phyloP scores from a whole-genome alignment of 2,329 filamentous ascomycete genomes.

The Ceratocystis colombiana region DNA sequence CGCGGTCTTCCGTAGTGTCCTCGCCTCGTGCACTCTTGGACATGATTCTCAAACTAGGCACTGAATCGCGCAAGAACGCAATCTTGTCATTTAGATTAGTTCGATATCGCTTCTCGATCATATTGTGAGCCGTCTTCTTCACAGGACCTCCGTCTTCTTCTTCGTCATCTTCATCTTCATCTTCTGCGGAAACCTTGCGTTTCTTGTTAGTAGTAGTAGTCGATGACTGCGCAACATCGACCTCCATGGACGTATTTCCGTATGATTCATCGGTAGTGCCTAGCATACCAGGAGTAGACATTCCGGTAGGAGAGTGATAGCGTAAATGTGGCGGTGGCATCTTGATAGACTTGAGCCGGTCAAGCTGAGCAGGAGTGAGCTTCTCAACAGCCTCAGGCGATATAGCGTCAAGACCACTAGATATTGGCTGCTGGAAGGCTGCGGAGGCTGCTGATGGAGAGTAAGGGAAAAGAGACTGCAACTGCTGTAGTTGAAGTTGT shows the following conservation, averaged over 20 bases:
- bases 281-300: slow-evolving; percentile 48
- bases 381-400: slow-evolving; percentile 28
- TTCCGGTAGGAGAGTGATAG: slow-evolving; percentile 50
- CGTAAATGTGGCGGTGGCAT: slow-evolving; percentile 55
- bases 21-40: slow-evolving; percentile 59
- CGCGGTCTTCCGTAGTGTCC: slow-evolving; percentile 61
- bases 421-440: slow-evolving; percentile 9
- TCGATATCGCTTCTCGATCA: slow-evolving; percentile 95
- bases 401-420: slow-evolving; percentile 21
- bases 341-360: slow-evolving; percentile 48
- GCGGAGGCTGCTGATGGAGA: slow-evolving; percentile 14
- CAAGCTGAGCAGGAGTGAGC: slow-evolving; percentile 50
- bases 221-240: slow-evolving; percentile 36
- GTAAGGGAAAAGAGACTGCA: slow-evolving; percentile 23
- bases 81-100: slow-evolving; percentile 98
- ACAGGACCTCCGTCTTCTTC: slow-evolving; percentile 43
- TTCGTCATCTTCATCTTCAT: slow-evolving; percentile 51
- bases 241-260: slow-evolving; percentile 51
- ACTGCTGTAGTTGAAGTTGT: slow-evolving; percentile 19
- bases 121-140: slow-evolving; percentile 96
- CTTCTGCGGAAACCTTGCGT: slow-evolving; percentile 56
- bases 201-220: slow-evolving; percentile 46
- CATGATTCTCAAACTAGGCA: slow-evolving; percentile 80
- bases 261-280: slow-evolving; percentile 39
- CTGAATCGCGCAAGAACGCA: slow-evolving; percentile 78